Percentiles rank a stretch among this genome's conserved stretches.
These are phyloP conservation scores for Ampelocalamus luodianensis DNA, from an alignment of 176 grass and related monocot genomes.

Conservation along the genomic window DNA sequence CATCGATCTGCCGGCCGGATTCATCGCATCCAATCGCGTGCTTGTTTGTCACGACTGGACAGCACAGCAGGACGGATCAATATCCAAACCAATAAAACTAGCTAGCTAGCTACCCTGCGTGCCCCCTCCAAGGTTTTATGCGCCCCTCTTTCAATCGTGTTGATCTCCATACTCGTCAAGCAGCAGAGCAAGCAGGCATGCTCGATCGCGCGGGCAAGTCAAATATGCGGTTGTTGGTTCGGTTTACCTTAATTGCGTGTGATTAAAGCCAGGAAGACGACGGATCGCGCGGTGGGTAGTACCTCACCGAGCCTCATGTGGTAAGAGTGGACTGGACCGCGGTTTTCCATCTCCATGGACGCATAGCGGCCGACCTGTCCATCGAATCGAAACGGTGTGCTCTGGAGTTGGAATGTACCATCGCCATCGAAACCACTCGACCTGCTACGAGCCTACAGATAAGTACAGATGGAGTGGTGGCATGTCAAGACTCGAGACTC, in stretches of 20 bases:
- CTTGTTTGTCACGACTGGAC: constrained; percentile 41
- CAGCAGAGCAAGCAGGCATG: neutral
- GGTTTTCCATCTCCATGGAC: neutral
- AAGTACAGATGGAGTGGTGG: neutral
- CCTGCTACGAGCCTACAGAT: neutral
- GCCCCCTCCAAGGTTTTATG: neutral
- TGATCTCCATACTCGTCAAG: neutral
- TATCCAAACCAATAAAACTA: neutral
- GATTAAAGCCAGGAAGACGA: constrained; percentile 29
- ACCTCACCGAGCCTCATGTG: constrained; percentile 34
- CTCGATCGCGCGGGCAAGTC: constrained; percentile 42
- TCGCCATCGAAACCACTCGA: constrained; percentile 29
- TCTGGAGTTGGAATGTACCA: constrained; percentile 32
- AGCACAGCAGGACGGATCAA: constrained; percentile 18
- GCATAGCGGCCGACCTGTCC: neutral
- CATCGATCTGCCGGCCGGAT: constrained; percentile 31
- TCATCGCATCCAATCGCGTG: constrained; percentile 33
- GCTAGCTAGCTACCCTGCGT: neutral
- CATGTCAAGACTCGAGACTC: neutral
- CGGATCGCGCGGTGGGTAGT: constrained; percentile 31
- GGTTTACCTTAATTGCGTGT: constrained; percentile 44
- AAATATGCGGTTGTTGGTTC: constrained; percentile 51
- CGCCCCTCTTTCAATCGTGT: neutral
- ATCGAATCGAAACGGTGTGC: neutral
- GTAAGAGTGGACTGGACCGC: neutral